Conservation (phyloP, 177 flowering plant species). For the Vitis hybrid region DNA sequence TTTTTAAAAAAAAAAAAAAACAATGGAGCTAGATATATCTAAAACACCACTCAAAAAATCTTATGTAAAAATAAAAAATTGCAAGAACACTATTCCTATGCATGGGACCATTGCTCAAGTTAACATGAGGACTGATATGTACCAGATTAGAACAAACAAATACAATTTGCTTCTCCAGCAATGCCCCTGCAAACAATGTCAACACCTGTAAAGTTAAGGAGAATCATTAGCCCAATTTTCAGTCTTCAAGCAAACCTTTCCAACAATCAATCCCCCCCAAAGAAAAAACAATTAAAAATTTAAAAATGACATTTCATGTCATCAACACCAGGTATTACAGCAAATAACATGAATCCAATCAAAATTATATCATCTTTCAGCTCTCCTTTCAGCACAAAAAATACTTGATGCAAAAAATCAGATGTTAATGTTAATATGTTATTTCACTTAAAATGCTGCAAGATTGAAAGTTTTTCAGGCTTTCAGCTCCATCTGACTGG, state of each 20-base stretch:
- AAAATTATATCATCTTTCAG: background rate
- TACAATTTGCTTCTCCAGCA: conserved; percentile 91
- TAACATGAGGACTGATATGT: conserved; percentile 11
- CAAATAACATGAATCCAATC: background rate
- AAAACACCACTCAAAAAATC: no score
- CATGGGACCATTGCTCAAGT: background rate
- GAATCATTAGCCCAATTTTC: conserved; percentile 7
- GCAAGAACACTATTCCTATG: background rate
- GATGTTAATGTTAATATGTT: no score
- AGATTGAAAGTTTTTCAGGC: no score
- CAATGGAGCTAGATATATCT: no score
- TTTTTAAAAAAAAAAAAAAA: no score
- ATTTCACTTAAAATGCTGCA: no score
- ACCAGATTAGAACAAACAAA: conserved; percentile 94
- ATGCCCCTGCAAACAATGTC: conserved; percentile 82
- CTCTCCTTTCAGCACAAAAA: background rate
- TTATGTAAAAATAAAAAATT: background rate
- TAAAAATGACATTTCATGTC: background rate
- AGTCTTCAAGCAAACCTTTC: background rate
- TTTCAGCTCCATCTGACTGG: no score
- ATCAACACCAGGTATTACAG: background rate
- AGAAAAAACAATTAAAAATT: background rate
- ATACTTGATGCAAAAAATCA: background rate
- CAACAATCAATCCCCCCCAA: background rate
- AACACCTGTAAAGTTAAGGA: conserved; percentile 56